phyloP scores from a whole-genome alignment of 805 yeast species.

The Nakazawaea siamensis region DNA sequence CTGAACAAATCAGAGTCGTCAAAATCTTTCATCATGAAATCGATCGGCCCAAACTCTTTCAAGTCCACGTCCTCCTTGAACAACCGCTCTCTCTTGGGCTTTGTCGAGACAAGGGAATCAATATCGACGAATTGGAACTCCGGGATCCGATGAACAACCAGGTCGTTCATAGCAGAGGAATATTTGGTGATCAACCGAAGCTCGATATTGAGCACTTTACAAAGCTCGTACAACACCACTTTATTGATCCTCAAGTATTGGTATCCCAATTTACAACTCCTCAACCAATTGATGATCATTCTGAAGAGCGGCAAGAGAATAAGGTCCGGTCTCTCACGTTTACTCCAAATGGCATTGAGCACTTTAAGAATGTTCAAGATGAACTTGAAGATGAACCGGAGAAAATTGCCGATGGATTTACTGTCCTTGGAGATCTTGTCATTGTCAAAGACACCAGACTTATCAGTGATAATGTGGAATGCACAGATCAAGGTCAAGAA shows the following conservation, averaged over 20 bases:
- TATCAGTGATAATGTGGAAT: constrained; percentile 23
- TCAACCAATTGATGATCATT: constrained; percentile 50
- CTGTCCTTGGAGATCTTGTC: constrained; percentile 16
- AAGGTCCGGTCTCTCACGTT: constrained; percentile 11
- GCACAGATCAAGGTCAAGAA: constrained; percentile 30
- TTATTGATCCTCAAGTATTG: constrained; percentile 14
- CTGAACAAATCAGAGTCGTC: constrained; percentile 42
- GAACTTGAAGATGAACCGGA: constrained; percentile 34
- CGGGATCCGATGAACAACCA: no score
- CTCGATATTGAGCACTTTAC: constrained; percentile 3
- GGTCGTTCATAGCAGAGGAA: no score
- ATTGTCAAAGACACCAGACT: constrained; percentile 3
- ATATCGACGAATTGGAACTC: constrained; percentile 4
- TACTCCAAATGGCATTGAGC: constrained; percentile 15
- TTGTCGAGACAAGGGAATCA: constrained; percentile 10
- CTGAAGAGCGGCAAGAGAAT: constrained; percentile 33
- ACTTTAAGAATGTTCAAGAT: constrained; percentile 24
- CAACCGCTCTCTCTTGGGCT: constrained; percentile 43
- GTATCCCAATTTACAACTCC: constrained; percentile 35
- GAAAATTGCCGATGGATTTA: constrained; percentile 19
- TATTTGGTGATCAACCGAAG: constrained; percentile 13
- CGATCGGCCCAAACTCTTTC: constrained; percentile 52
- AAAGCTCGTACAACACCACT: background rate
- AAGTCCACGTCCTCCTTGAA: constrained; percentile 59
- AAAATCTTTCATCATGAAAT: constrained; percentile 50